Evolutionary conservation across 129 eudicot genomes (phyloP), one percentile per base, ranked within the genome.

Genomic region (Pulicaria dysenterica): DNA sequence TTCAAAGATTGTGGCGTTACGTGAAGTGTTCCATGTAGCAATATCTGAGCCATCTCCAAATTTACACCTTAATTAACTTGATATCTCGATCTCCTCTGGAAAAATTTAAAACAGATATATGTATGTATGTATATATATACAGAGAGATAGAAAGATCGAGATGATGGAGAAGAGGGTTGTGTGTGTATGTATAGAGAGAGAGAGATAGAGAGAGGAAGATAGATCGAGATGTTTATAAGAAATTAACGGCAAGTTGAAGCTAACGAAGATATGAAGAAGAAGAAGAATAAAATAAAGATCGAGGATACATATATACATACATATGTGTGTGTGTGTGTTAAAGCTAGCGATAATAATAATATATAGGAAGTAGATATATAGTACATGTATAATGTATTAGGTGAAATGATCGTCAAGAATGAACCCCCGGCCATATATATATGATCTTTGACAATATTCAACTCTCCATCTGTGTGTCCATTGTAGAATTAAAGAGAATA

Each of bases 1-100:
- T 75, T 92, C 91, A 69, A 34, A 89, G 76, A 92, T 92, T 14
- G 97, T 89, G 7, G 69, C 88, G 75, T 92, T 94, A 70, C 88
- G 75, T 92, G 96, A 70, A 92, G 70, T 9, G 91, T 89, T 47
- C 97, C 97, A 73, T 92, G 97, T 62, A 92, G 90, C 83, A 88
- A 58, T 41, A 85, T 77, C 62, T 84, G 92, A 3, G 96, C 93
- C 97, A 91, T 76, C 47, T 13, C 64, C 76, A 43, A 57, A 39
- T n/a, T 47, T 15, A 58, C 64, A 48, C 43, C 43, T 37, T 17
- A 12, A 36, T 34, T 47, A 24, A 14, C 70, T 59, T 68, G 44
- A n/a, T 37, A 24, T 48, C 40, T 58, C 49, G 58, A 37, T 11
- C 31, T 11, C 8, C 9, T 3, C 17, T 7, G 19, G 1, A 13